Percentiles rank a stretch among this genome's conserved stretches.
These are phyloP conservation scores for Phialocephala subalpina DNA, from an alignment of 2,329 filamentous ascomycete species.

Conservation along the genomic window DNA sequence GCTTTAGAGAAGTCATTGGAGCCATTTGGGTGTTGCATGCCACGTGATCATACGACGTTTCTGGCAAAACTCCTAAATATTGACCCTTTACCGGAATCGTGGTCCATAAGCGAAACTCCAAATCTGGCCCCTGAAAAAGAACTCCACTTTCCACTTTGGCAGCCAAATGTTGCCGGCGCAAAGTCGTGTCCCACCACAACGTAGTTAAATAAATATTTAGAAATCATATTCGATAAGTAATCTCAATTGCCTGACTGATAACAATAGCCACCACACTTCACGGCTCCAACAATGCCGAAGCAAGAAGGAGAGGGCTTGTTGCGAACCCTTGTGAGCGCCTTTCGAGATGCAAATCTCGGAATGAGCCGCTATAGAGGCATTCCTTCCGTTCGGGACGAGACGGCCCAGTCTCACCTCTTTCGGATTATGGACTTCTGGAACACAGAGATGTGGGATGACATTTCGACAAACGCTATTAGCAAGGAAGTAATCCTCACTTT, in stretches of 20 bases:
- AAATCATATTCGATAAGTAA: constrained; percentile 17
- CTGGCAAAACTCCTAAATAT: constrained; percentile 11
- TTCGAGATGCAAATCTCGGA: constrained; percentile 18
- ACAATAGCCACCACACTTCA: constrained; percentile 20
- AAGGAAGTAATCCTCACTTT: constrained; percentile 29
- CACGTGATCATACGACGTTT: neutral
- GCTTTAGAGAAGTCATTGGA: constrained; percentile 18
- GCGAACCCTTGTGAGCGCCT: constrained; percentile 18
- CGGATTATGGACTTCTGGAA: constrained; percentile 24
- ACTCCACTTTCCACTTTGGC: constrained; percentile 15
- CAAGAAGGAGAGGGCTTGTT: constrained; percentile 17
- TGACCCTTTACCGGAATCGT: constrained; percentile 15
- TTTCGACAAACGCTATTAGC: constrained; percentile 23
- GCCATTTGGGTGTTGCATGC: constrained; percentile 14
- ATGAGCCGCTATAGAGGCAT: constrained; percentile 15
- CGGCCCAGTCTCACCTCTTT: constrained; percentile 20
- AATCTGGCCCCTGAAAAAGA: constrained; percentile 14
- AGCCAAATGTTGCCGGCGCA: constrained; percentile 15
- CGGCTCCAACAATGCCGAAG: constrained; percentile 20
- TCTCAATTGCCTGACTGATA: constrained; percentile 20
- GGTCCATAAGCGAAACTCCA: constrained; percentile 19
- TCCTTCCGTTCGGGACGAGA: constrained; percentile 18
- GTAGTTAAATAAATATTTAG: constrained; percentile 21
- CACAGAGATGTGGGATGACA: constrained; percentile 23
- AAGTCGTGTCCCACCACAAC: constrained; percentile 15